Evolutionary conservation across 305 asterid genomes (phyloP), one percentile per base, ranked within the genome.

Genomic region (Fraxinus xanthoxyloides): DNA sequence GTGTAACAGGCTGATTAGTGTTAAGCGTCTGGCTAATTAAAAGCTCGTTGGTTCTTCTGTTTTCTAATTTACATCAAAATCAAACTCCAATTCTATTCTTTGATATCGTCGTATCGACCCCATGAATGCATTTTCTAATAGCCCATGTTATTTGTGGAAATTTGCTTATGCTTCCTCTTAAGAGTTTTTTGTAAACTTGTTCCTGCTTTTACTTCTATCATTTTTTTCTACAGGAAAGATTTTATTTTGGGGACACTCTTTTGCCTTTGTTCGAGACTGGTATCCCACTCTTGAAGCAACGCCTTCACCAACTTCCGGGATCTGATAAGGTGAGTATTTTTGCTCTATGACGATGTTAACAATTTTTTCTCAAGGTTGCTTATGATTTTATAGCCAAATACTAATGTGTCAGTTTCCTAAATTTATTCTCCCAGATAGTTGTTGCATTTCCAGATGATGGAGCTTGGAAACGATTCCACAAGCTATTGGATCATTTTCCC

Each of bases 381-480:
- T 34, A 75, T 19, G 46, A 6, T 78, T 79, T 59, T 31, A 17
- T 31, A 32, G 31, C 65, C 32, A 75, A 17, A 30, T 31, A 31
- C 46, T 70, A 5, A 31, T 72, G 26, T 34, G 26, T 34, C 26
- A 74, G 32, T 81, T 48, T 36, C 72, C 34, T 31, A 72, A 72
- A 79, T 59, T 61, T 4, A 30, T 26, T 72, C 72, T 23, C 30
- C 24, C 97, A 95, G 99, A 93, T 93, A 81, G 94, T 93, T 75
- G 87, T 96, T 86, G 99, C 98, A 21, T 96, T 94, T 85, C 99
- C 99, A 0, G 99, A 96, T 87, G 99, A 96, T 91, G 99, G 99
- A 80, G 99, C 99, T 85, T 96, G 99, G 99, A 96, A 96, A 88
- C 89, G 99, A 84, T 96, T 96, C 92, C 97, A 96, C 92, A 96